Evolutionary conservation across 805 yeast species (phyloP).

Genomic region (Dipodascopsis uninucleata): DNA sequence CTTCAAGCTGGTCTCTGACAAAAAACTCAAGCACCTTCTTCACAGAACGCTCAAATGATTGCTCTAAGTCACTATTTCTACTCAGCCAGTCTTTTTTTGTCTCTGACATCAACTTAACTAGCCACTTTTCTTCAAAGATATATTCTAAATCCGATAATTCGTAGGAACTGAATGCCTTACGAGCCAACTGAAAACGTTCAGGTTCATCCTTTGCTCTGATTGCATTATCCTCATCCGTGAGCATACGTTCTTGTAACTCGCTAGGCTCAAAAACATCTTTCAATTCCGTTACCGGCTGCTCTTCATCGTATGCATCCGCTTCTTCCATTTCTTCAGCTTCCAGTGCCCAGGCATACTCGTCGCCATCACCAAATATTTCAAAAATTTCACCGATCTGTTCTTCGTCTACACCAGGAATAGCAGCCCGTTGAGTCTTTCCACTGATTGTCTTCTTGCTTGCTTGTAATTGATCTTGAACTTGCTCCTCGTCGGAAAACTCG

Average conservation of each 20-base stretch:
- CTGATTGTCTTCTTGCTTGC: not conserved
- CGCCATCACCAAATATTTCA: constrained; percentile 96
- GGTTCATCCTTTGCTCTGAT: constrained; percentile 87
- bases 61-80: constrained; percentile 39
- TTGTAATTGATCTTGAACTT: constrained; percentile 32
- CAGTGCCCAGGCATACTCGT: constrained; percentile 96
- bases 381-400: constrained; percentile 89
- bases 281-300: constrained; percentile 39
- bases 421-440: constrained; percentile 24
- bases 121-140: constrained; percentile 73
- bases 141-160: constrained; percentile 63
- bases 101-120: constrained; percentile 56
- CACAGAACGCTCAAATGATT: constrained; percentile 59
- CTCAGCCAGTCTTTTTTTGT: constrained; percentile 51
- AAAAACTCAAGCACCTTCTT: constrained; percentile 67
- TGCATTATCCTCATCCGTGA: constrained; percentile 86
- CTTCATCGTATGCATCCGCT: constrained; percentile 36
- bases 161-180: constrained; percentile 63
- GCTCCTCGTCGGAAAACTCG: constrained; percentile 87
- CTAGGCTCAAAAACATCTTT: constrained; percentile 93
- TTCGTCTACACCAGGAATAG: constrained; percentile 59
- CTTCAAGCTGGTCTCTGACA: constrained; percentile 76
- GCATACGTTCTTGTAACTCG: constrained; percentile 83
- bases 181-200: constrained; percentile 80
- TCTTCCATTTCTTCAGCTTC: constrained; percentile 77